These are phyloP conservation scores for Cicer arietinum DNA, from an alignment of 306 rosid species.

Conservation along the genomic window DNA sequence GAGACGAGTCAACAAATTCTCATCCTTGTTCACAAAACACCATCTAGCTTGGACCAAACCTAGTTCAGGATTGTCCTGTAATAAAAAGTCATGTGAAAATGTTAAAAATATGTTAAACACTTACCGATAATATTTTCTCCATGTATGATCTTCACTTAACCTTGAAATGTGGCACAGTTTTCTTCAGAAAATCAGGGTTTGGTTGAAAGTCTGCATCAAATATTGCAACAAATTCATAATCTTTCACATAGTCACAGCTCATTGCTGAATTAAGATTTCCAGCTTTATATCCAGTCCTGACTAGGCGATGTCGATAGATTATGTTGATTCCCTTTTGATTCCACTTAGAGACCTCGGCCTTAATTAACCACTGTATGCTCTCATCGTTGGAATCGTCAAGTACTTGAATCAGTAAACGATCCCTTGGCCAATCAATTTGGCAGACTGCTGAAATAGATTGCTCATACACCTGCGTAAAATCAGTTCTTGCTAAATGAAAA, in stretches of 20 bases:
- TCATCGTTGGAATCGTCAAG: conserved; percentile 93
- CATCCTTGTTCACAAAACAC: conserved; percentile 92
- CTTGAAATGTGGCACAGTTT: conserved; percentile 90
- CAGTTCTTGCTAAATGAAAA: conserved; percentile 29
- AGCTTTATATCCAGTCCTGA: conserved; percentile 95
- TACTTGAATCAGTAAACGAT: conserved; percentile 82
- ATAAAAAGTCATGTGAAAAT: conserved; percentile 7
- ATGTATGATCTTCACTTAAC: conserved; percentile 49
- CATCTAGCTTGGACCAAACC: conserved; percentile 96
- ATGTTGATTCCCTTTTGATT: conserved; percentile 81
- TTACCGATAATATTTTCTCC: conserved; percentile 21
- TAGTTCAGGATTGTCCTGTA: conserved; percentile 81
- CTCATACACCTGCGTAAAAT: conserved; percentile 79
- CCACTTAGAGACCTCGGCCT: conserved; percentile 83
- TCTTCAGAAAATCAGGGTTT: conserved; percentile 89
- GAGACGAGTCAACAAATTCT: conserved; percentile 94
- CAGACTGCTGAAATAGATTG: conserved; percentile 95
- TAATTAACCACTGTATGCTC: conserved; percentile 77
- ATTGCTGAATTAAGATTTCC: conserved; percentile 98
- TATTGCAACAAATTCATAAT: conserved; percentile 89
- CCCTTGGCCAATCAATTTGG: conserved; percentile 92
- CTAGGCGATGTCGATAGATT: conserved; percentile 79
- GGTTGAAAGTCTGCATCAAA: conserved; percentile 98
- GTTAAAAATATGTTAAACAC: conserved; percentile 38
- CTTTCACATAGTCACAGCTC: conserved; percentile 87